Evolutionary conservation across 768 basidiomycete genomes (phyloP).

Genomic region (Collybia nuda): DNA sequence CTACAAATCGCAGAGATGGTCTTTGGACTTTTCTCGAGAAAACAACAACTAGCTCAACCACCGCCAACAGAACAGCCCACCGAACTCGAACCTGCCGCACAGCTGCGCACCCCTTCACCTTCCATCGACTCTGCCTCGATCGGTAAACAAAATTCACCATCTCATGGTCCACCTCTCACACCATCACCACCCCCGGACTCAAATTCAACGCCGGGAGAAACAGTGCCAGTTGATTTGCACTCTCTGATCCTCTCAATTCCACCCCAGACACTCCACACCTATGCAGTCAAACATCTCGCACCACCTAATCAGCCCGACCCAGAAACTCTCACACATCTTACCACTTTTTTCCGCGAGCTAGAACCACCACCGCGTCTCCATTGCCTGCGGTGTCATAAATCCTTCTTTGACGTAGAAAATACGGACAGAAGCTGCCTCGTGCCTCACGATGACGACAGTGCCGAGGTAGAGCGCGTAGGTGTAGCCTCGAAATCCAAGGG

Average conservation of each 20-base stretch:
- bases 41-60: constrained; percentile 1
- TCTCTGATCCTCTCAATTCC: constrained; percentile 58
- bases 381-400: constrained; percentile 74
- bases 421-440: constrained; percentile 68
- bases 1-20: constrained; percentile 5
- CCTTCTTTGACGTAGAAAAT: constrained; percentile 73
- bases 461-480: constrained; percentile 61
- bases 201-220: neutral
- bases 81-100: constrained; percentile 1
- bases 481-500: constrained; percentile 19
- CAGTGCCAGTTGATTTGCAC: too few relatives aligned
- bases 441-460: constrained; percentile 80
- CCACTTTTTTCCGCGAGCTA: constrained; percentile 60
- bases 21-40: constrained; percentile 16
- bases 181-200: constrained; percentile 15
- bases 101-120: constrained; percentile 15
- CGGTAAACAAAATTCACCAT: constrained; percentile 12
- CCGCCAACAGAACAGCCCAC: neutral
- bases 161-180: constrained; percentile 12
- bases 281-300: constrained; percentile 53
- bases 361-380: constrained; percentile 68
- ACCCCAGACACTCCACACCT: constrained; percentile 63
- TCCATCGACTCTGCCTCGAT: constrained; percentile 9
- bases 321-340: constrained; percentile 43
- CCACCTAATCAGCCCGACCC: constrained; percentile 37